A percentile compares a stretch with the other conserved stretches of the same genome.
Evolutionary conservation across 2,329 filamentous ascomycete species (phyloP).

Genomic region (Neofusicoccum kwambonambiense): DNA sequence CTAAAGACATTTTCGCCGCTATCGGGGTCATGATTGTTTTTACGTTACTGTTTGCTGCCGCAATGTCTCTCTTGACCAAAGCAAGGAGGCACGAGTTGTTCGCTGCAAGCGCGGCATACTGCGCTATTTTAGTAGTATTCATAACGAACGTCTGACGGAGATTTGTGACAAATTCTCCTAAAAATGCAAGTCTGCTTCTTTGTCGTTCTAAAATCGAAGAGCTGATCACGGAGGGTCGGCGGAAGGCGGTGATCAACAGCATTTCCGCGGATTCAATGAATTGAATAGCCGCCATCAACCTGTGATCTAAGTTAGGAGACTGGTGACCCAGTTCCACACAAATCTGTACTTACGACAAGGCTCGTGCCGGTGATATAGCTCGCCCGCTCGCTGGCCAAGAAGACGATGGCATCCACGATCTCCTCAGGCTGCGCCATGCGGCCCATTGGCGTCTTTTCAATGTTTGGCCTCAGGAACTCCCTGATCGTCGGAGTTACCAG

Average conservation of each 20-base stretch:
- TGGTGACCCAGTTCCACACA: too few species aligned
- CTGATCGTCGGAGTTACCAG: too few species aligned
- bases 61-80: slow-evolving; percentile 38
- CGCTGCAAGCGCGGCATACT: slow-evolving; percentile 40
- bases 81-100: slow-evolving; percentile 39
- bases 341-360: too few species aligned
- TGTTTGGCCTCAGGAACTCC: too few species aligned
- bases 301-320: too few species aligned
- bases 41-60: slow-evolving; percentile 35
- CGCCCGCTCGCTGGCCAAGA: slow-evolving; percentile 49
- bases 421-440: slow-evolving; percentile 49
- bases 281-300: too few species aligned
- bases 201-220: too few species aligned
- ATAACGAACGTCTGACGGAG: slow-evolving; percentile 35
- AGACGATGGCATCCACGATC: slow-evolving; percentile 50
- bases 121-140: slow-evolving; percentile 40
- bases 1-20: slow-evolving; percentile 25
- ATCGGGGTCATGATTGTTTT: slow-evolving; percentile 33
- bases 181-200: too few species aligned
- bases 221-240: too few species aligned
- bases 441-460: slow-evolving; percentile 40
- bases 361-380: slow-evolving; percentile 41
- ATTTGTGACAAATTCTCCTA: too few species aligned
- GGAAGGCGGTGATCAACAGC: too few species aligned
- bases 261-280: too few species aligned